A percentile compares a stretch with the other conserved stretches of the same genome.
Conservation (phyloP, 768 basidiomycete species). For the Pleurotus ostreatus region DNA sequence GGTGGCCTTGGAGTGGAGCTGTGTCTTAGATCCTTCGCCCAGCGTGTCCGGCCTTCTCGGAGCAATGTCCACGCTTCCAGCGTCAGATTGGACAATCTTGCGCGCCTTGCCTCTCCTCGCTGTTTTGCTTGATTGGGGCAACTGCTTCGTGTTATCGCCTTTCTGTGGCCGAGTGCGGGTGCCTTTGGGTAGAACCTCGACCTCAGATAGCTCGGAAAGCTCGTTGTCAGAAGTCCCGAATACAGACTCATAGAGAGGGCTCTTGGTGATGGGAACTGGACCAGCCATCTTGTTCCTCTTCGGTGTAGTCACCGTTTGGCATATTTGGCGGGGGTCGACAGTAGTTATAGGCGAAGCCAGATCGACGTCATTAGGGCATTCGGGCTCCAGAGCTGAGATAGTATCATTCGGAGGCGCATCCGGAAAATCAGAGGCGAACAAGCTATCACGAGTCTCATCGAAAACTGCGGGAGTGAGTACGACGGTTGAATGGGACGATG, state of each 20-base stretch:
- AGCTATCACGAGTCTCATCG: slow-evolving; percentile 9
- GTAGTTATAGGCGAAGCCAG: neutral
- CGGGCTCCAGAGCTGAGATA: too few relatives aligned
- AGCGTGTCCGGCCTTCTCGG: too few relatives aligned
- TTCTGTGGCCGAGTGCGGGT: neutral
- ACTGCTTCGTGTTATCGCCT: neutral
- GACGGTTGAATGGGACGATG: too few relatives aligned
- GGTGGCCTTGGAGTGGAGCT: too few relatives aligned
- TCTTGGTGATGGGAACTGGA: neutral
- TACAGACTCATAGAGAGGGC: slow-evolving; percentile 13
- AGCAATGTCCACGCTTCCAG: neutral
- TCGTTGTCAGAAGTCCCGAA: slow-evolving; percentile 21
- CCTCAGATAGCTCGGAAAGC: slow-evolving; percentile 20
- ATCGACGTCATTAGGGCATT: neutral
- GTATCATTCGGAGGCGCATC: neutral
- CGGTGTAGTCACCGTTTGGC: neutral
- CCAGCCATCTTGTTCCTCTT: neutral
- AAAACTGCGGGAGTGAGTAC: slow-evolving; percentile 3
- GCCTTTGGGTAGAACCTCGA: slow-evolving; percentile 3
- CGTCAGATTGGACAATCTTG: neutral
- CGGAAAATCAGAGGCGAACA: slow-evolving; percentile 8
- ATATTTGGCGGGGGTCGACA: slow-evolving; percentile 3
- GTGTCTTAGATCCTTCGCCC: too few relatives aligned
- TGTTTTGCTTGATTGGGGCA: neutral
- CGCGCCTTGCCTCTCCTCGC: slow-evolving; percentile 1